A percentile compares a stretch with the other conserved stretches of the same genome.
Evolutionary conservation across 1,139 yeast genomes (phyloP).

Genomic region (Candida frijolesensis): DNA sequence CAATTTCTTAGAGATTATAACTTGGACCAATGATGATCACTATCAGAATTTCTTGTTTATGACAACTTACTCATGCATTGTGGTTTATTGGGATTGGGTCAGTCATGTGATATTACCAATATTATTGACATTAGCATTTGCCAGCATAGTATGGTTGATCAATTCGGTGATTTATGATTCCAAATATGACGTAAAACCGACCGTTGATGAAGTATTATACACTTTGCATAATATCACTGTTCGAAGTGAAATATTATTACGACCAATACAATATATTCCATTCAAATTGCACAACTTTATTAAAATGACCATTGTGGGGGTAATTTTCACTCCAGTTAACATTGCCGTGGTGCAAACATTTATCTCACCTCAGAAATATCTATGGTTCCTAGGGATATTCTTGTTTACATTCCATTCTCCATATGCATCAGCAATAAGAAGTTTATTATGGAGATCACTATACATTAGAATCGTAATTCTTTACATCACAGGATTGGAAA

Average conservation of each 20-base stretch:
- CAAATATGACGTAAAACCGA: conserved; percentile 50
- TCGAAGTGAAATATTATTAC: conserved; percentile 46
- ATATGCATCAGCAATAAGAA: conserved; percentile 52
- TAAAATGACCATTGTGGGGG: conserved; percentile 34
- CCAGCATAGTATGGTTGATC: conserved; percentile 49
- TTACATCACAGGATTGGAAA: conserved; percentile 50
- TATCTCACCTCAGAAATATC: conserved; percentile 36
- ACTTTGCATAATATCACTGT: conserved; percentile 52
- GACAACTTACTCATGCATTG: conserved; percentile 38
- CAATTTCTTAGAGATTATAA: conserved; percentile 44
- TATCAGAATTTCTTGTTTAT: conserved; percentile 50
- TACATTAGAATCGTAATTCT: conserved; percentile 44
- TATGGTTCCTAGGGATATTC: conserved; percentile 42
- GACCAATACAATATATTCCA: conserved; percentile 41
- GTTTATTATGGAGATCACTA: conserved; percentile 57
- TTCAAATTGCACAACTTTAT: conserved; percentile 28
- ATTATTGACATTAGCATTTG: conserved; percentile 33
- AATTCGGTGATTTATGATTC: conserved; percentile 47
- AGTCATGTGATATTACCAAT: conserved; percentile 42
- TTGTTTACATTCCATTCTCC: conserved; percentile 54
- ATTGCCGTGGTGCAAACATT: conserved; percentile 36
- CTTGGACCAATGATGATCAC: conserved; percentile 60
- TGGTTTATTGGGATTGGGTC: conserved; percentile 48
- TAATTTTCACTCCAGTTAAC: conserved; percentile 52
- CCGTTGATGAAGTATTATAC: conserved; percentile 57